A percentile compares a stretch with the other conserved stretches of the same genome.
These are phyloP conservation scores for Ambrosia trifida DNA, from an alignment of 129 eudicot species.

Conservation along the genomic window DNA sequence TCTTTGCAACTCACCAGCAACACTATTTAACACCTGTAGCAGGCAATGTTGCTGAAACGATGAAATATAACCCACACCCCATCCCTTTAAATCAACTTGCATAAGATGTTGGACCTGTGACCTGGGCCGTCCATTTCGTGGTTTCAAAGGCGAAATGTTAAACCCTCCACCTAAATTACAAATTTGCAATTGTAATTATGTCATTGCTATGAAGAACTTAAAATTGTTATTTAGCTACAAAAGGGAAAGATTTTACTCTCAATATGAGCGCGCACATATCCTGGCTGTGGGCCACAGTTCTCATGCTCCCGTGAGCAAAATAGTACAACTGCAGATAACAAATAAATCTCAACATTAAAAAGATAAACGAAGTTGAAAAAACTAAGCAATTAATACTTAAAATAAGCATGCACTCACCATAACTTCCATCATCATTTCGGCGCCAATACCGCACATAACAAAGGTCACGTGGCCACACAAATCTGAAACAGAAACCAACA, in stretches of 20 bases:
- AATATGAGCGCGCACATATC: conserved; percentile 95
- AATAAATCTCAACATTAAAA: conserved; percentile 6
- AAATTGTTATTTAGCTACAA: conserved; percentile 11
- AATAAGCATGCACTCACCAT: conserved; percentile 51
- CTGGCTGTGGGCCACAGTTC: conserved; percentile 96
- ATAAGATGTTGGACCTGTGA: conserved; percentile 95
- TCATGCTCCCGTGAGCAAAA: conserved; percentile 96
- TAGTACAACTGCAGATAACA: conserved; percentile 78
- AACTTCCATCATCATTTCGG: conserved; percentile 99
- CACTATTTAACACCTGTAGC: conserved; percentile 94
- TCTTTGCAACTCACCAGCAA: conserved; percentile 67
- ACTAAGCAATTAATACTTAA: not conserved
- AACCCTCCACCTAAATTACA: conserved; percentile 82
- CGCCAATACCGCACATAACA: conserved; percentile 99
- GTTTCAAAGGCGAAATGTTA: conserved; percentile 88
- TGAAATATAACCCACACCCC: conserved; percentile 92
- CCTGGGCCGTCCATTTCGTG: conserved; percentile 91
- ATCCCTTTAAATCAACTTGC: conserved; percentile 96
- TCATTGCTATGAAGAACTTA: conserved; percentile 14
- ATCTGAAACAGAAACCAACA: conserved; percentile 47
- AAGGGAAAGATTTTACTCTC: conserved; percentile 64
- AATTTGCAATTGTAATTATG: conserved; percentile 21
- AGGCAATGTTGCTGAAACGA: conserved; percentile 96
- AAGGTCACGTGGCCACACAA: conserved; percentile 99
- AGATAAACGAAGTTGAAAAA: conserved; percentile 2